These are phyloP conservation scores for Ascodesmis nigricans DNA, from an alignment of 495 filamentous ascomycete species.

Conservation along the genomic window DNA sequence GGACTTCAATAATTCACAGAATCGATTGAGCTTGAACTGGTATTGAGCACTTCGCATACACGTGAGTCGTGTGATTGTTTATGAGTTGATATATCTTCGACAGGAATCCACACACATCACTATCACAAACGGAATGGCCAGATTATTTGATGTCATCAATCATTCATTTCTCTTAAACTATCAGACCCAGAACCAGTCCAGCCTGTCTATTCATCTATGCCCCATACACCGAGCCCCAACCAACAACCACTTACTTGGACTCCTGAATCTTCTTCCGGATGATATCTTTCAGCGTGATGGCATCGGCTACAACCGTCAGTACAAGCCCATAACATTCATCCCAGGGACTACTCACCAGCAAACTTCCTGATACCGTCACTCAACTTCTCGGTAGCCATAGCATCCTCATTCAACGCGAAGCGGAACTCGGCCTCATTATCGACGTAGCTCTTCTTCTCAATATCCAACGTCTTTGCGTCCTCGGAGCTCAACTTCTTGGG, in stretches of 20 bases:
- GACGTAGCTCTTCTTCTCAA: slow-evolving; percentile 79
- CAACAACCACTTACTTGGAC: slow-evolving; percentile 6
- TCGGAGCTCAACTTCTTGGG: slow-evolving; percentile 79
- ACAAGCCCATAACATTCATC: not conserved
- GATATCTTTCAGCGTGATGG: slow-evolving; percentile 77
- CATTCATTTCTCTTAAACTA: no score
- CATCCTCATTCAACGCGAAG: slow-evolving; percentile 98
- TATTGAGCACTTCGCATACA: no score
- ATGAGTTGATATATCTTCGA: no score
- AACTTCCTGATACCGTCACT: slow-evolving; percentile 98
- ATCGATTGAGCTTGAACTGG: no score
- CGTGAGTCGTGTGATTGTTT: no score
- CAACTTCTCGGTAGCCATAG: slow-evolving; percentile 98
- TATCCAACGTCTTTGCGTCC: slow-evolving; percentile 40
- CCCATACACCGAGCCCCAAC: no score
- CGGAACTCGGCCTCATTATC: slow-evolving; percentile 77
- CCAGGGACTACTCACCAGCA: slow-evolving; percentile 26
- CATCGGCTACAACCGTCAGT: slow-evolving; percentile 38
- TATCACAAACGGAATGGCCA: no score
- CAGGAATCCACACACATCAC: no score
- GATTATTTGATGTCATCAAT: no score
- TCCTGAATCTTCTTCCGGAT: slow-evolving; percentile 55
- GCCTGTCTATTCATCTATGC: no score
- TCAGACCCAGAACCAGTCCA: no score
- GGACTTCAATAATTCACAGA: no score